Evolutionary conservation across 352 stramenopile genomes (phyloP), one percentile per base, ranked within the genome.

Genomic region (Pythium chondricola): DNA sequence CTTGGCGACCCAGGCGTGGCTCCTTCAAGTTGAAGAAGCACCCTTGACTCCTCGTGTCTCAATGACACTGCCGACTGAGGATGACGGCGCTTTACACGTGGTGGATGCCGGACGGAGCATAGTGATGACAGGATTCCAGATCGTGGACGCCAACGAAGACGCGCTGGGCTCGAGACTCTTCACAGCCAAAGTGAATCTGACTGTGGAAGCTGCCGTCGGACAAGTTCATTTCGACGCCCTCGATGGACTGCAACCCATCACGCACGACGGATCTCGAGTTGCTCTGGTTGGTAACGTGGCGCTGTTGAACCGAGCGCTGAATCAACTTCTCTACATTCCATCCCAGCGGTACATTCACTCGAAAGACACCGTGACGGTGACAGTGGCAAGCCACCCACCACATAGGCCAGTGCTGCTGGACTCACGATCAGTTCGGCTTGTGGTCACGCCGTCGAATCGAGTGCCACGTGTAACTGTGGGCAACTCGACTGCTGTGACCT

Each of bases 391-490:
- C 26, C 25, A 62, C 11, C 18, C 45, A 4, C 16, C 10, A 8
- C 20, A 48, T 5, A 20, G 43, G 3, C 45, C 53, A 5, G 10
- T 46, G 16, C 20, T 55, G 29, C 38, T 7, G 0, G 11, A 53
- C 27, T 24, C 32, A 8, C 53, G 32, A 0, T 20, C 16, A 2
- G 6, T 61, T 1, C 11, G 14, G 13, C 25, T 79, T 24, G 35
- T 59, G 16, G 64, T 76, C 8, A 25, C 44, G 7, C 51, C 64
- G 22, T 47, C 61, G 0, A 29, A 70, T 0, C 56, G 49, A 7
- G 30, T 74, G 21, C 70, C 70, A 7, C 52, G 44, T 8, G 61
- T 80, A 16, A n/a, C 37, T 8, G 42, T 69, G 6, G 52, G 36
- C 20, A 40, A 54, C 20, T 50, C 29, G 22, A 65, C 35, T 20